These are phyloP conservation scores for Aspergillus nomiae DNA, from an alignment of 2,329 filamentous ascomycete species.

Conservation along the genomic window DNA sequence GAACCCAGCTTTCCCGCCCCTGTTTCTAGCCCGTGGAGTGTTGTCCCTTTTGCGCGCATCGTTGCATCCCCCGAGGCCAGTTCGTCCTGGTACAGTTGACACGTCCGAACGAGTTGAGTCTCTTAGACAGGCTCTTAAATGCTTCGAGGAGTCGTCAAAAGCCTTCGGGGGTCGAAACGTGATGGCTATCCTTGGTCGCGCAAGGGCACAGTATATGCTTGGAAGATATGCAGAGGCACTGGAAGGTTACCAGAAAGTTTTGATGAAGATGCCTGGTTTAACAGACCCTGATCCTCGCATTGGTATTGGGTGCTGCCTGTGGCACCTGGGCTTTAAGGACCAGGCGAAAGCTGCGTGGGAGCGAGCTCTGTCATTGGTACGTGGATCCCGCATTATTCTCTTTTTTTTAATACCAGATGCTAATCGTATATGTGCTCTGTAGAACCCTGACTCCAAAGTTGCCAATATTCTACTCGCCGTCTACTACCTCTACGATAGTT, in stretches of 20 bases:
- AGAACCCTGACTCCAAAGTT: conserved; percentile 78
- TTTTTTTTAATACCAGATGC: neutral
- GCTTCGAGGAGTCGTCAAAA: conserved; percentile 90
- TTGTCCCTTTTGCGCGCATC: conserved; percentile 86
- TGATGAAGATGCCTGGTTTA: conserved; percentile 82
- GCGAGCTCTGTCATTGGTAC: conserved; percentile 74
- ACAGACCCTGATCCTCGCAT: conserved; percentile 93
- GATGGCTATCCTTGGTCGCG: conserved; percentile 87
- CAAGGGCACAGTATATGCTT: conserved; percentile 81
- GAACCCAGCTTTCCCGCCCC: conserved; percentile 86
- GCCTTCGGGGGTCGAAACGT: conserved; percentile 85
- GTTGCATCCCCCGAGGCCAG: conserved; percentile 71
- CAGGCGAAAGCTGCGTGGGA: conserved; percentile 92
- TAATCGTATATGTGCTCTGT: conserved; percentile 6
- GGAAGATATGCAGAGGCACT: conserved; percentile 84
- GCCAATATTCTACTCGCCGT: conserved; percentile 88
- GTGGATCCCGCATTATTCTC: conserved; percentile 11
- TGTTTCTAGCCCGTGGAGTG: conserved; percentile 89
- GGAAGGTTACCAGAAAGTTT: conserved; percentile 80
- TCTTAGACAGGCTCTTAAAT: conserved; percentile 81
- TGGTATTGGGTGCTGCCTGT: conserved; percentile 94
- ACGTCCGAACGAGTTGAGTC: conserved; percentile 73
- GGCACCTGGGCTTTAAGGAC: conserved; percentile 93
- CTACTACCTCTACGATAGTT: conserved; percentile 85
- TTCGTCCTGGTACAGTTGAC: conserved; percentile 64